phyloP scores from a whole-genome alignment of 2,329 filamentous ascomycete species.

The Onygenales sp. region DNA sequence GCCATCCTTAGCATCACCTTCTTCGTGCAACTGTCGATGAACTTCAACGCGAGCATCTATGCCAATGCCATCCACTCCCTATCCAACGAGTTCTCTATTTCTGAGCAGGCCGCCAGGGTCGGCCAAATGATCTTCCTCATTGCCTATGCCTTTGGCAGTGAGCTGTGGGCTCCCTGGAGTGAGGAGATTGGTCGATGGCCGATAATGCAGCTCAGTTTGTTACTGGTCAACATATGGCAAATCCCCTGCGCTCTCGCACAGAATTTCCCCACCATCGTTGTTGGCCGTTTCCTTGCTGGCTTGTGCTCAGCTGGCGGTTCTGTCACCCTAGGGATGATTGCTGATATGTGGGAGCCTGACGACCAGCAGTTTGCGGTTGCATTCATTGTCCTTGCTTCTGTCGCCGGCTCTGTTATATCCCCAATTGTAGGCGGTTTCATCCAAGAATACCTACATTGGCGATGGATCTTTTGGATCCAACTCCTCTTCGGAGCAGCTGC shows the following conservation, averaged over 20 bases:
- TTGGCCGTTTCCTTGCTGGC: constrained; percentile 57
- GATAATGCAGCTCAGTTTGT: constrained; percentile 61
- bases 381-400: constrained; percentile 50
- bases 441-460: constrained; percentile 39
- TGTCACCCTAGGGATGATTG: constrained; percentile 56
- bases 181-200: constrained; percentile 72
- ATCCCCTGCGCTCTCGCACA: constrained; percentile 61
- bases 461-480: constrained; percentile 57
- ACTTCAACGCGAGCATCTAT: constrained; percentile 66
- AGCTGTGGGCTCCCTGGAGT: constrained; percentile 79
- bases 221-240: constrained; percentile 70
- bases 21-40: constrained; percentile 64
- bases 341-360: constrained; percentile 51
- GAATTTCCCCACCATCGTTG: constrained; percentile 59
- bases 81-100: constrained; percentile 55
- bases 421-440: constrained; percentile 47
- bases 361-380: constrained; percentile 52
- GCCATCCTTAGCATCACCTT: constrained; percentile 59
- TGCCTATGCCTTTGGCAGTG: constrained; percentile 73
- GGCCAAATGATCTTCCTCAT: constrained; percentile 71
- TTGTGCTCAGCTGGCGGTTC: constrained; percentile 55
- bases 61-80: constrained; percentile 58
- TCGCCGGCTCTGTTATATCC: constrained; percentile 39
- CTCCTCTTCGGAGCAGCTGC: constrained; percentile 48
- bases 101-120: constrained; percentile 55